Conservation (phyloP, 1,284 basidiomycete genomes). For the Cystobasidium slooffiae region DNA sequence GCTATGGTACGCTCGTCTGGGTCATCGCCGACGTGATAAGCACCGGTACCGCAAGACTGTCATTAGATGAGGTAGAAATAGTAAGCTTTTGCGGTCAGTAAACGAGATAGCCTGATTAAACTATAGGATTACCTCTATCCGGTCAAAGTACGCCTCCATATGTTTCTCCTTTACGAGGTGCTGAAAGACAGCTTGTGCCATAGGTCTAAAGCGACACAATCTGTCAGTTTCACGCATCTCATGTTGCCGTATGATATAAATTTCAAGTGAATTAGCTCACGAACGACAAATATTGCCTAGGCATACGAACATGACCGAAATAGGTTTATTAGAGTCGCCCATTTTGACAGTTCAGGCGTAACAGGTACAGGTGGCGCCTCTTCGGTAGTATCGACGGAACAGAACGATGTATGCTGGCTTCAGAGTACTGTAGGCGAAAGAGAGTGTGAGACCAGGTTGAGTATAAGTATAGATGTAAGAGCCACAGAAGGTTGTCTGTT, state of each 20-base stretch:
- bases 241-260: no score
- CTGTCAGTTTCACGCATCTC: not conserved
- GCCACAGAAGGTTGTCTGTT: no score
- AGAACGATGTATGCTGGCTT: no score
- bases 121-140: constrained; percentile 43
- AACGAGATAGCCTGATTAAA: not conserved
- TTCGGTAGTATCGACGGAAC: not conserved
- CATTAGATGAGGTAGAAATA: not conserved
- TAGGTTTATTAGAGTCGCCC: constrained; percentile 8
- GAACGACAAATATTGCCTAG: constrained; percentile 42
- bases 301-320: constrained; percentile 42
- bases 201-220: constrained; percentile 11
- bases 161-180: constrained; percentile 48
- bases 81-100: not conserved
- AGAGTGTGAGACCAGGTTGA: no score
- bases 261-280: constrained; percentile 19
- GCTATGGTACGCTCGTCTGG: constrained; percentile 48
- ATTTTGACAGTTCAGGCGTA: not conserved
- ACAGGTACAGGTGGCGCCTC: not conserved
- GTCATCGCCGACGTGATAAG: constrained; percentile 51
- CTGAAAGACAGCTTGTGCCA: constrained; percentile 52
- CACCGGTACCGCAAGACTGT: constrained; percentile 48
- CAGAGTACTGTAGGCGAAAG: no score
- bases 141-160: constrained; percentile 40
- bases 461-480: no score